These are phyloP conservation scores for Cutaneotrichosporon sp. DNA, from an alignment of 1,284 basidiomycete genomes.

Conservation along the genomic window DNA sequence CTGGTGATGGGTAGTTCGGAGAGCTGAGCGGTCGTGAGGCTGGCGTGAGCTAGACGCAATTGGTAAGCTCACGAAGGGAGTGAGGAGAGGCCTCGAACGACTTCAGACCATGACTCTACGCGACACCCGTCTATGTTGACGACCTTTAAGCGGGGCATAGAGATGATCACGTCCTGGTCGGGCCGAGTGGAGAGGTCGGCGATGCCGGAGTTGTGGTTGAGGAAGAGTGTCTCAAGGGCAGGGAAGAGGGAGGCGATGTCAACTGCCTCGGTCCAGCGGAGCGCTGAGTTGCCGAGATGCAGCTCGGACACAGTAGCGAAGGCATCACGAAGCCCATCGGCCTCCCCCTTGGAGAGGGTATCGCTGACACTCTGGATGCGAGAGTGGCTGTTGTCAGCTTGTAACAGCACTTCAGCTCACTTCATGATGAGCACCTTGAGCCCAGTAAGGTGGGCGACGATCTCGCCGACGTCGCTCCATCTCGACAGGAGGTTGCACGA, in stretches of 20 bases:
- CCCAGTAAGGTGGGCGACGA: conserved; percentile 64
- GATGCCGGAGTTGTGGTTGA: conserved; percentile 67
- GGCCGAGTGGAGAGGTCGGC: background rate
- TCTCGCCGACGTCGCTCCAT: conserved; percentile 70
- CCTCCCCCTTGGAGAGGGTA: conserved; percentile 36
- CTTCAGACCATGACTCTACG: conserved; percentile 63
- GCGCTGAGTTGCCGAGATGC: conserved; percentile 71
- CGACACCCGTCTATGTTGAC: conserved; percentile 77
- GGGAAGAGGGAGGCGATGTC: conserved; percentile 62
- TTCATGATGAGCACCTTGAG: conserved; percentile 74
- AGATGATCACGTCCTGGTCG: background rate
- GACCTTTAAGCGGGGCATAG: conserved; percentile 54
- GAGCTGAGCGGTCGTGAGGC: conserved; percentile 66
- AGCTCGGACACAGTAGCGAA: conserved; percentile 67
- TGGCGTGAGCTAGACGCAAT: conserved; percentile 11
- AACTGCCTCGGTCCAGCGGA: conserved; percentile 66
- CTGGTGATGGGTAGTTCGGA: conserved; percentile 63
- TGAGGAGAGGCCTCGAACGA: conserved; percentile 57
- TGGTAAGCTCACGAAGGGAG: conserved; percentile 60
- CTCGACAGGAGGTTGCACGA: conserved; percentile 72
- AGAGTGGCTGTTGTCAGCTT: conserved; percentile 29
- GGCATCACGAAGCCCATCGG: conserved; percentile 47
- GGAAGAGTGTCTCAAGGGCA: conserved; percentile 64
- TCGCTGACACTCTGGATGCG: conserved; percentile 65
- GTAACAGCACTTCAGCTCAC: conserved; percentile 56